Percentiles rank a stretch among this genome's conserved stretches.
Evolutionary conservation across 1,139 yeast genomes (phyloP).

Genomic region (Saccharomyces hybrid): DNA sequence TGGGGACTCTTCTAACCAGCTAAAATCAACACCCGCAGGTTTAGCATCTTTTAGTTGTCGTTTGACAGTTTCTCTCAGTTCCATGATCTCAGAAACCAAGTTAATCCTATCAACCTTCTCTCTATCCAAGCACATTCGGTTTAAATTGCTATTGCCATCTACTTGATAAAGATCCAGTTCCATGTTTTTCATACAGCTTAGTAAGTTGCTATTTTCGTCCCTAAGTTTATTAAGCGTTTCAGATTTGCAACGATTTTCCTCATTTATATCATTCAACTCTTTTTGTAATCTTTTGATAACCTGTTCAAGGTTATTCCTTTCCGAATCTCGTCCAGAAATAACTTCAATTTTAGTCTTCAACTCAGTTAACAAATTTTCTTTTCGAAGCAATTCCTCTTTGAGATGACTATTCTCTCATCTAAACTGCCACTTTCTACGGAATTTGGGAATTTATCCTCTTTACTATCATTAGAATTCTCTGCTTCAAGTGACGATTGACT

Average conservation of each 20-base stretch:
- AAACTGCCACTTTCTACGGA: not conserved
- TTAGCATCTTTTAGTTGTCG: not conserved
- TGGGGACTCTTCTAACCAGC: not conserved
- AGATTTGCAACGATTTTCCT: not conserved
- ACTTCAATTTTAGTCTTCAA: not conserved
- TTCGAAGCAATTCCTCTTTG: not conserved
- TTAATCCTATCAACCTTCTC: conserved; percentile 9
- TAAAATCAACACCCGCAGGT: not conserved
- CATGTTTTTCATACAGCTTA: not conserved
- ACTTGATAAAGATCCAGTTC: conserved; percentile 4
- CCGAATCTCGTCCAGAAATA: not conserved
- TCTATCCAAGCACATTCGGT: conserved; percentile 5
- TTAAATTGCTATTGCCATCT: not conserved
- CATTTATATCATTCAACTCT: not conserved
- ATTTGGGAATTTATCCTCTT: not conserved
- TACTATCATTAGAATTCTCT: not conserved
- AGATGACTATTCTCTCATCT: not conserved
- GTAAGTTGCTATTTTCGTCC: not conserved
- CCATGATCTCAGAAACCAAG: conserved; percentile 14
- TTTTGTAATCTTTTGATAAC: not conserved
- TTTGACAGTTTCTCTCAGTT: conserved; percentile 4
- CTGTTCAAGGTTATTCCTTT: not conserved
- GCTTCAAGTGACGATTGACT: not conserved
- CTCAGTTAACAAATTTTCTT: not conserved
- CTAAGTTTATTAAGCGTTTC: not conserved